phyloP scores from a whole-genome alignment of 1,139 yeast genomes.

The Zygoascus sp. region DNA sequence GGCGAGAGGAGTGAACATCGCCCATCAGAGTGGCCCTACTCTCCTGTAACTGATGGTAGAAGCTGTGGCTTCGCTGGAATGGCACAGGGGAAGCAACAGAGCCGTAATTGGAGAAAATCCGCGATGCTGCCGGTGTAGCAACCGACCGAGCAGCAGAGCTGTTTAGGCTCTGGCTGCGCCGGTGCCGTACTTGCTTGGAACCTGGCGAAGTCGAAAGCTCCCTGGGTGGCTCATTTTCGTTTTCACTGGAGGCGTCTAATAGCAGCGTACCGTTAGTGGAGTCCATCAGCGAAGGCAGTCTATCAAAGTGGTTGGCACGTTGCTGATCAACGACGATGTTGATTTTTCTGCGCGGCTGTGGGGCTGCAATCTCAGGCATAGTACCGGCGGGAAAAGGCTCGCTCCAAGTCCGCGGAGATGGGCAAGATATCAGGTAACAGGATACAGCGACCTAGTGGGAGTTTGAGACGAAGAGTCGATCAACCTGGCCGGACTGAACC shows the following conservation, averaged over 20 bases:
- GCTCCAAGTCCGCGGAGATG: neutral
- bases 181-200: neutral
- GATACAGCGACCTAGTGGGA: neutral
- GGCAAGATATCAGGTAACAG: neutral
- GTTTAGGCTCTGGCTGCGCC: neutral
- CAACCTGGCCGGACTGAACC: neutral
- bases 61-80: slow-evolving; percentile 10
- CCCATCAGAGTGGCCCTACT: slow-evolving; percentile 5
- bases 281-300: neutral
- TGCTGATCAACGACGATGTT: neutral
- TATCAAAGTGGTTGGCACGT: neutral
- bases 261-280: neutral
- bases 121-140: neutral
- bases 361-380: neutral
- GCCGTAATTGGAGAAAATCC: slow-evolving; percentile 4
- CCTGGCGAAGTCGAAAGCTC: neutral
- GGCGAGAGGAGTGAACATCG: neutral
- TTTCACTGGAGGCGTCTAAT: neutral
- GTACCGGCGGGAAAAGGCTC: too few species aligned
- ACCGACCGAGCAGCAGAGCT: neutral
- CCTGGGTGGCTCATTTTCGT: neutral
- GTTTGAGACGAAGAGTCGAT: neutral
- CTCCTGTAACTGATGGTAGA: slow-evolving; percentile 12
- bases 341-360: neutral
- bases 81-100: slow-evolving; percentile 6